Conservation (phyloP, 768 basidiomycete species). For the Serpula lacrymans region DNA sequence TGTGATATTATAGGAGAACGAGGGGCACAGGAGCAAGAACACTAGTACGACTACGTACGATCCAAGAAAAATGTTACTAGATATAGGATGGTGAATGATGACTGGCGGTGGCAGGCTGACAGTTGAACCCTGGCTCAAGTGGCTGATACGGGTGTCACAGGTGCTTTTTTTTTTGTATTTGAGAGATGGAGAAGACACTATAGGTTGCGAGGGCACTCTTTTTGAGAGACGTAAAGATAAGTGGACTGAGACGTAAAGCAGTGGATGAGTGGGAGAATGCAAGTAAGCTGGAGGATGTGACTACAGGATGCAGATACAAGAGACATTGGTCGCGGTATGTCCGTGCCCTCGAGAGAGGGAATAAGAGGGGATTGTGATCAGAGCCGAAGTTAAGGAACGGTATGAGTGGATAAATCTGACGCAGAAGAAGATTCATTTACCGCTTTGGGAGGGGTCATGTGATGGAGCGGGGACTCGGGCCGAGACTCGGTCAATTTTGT, state of each 20-base stretch:
- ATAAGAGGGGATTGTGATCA: background rate
- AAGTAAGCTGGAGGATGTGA: background rate
- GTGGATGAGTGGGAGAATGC: background rate
- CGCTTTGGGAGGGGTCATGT: background rate
- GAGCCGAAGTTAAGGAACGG: background rate
- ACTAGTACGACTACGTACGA: too few species aligned
- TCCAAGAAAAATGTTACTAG: too few species aligned
- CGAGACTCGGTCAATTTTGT: background rate
- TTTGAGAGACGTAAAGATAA: background rate
- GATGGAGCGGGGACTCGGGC: conserved; percentile 1
- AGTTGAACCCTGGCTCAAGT: too few species aligned
- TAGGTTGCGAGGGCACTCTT: background rate
- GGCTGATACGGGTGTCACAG: background rate
- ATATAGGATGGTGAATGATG: too few species aligned
- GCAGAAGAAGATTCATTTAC: too few species aligned
- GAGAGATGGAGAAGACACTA: background rate
- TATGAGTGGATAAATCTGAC: too few species aligned
- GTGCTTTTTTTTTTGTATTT: conserved; percentile 8
- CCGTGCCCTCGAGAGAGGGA: too few species aligned
- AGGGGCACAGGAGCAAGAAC: too few species aligned
- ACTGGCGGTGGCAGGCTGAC: too few species aligned
- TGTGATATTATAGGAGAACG: too few species aligned
- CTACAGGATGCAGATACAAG: background rate
- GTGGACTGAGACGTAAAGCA: background rate
- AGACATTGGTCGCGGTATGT: background rate